Evolutionary conservation across 1,139 yeast genomes (phyloP).

Genomic region (Candida sanyaensis): DNA sequence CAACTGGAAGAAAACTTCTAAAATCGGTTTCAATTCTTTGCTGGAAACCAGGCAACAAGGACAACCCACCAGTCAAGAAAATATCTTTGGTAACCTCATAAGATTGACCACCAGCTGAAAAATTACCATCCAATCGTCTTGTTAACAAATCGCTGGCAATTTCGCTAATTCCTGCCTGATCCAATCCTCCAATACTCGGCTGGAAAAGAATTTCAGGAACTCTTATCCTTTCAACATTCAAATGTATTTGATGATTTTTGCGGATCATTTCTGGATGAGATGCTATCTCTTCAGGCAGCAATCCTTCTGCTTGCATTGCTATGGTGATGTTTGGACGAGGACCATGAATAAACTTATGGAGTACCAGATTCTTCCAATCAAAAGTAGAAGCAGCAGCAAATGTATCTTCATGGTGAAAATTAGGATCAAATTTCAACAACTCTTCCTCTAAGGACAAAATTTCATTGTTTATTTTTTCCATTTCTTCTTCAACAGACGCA

Average conservation of each 20-base stretch:
- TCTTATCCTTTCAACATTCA: conserved; percentile 87
- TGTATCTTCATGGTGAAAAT: conserved; percentile 83
- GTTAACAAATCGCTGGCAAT: conserved; percentile 66
- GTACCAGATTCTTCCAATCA: conserved; percentile 80
- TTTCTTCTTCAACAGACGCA: conserved; percentile 69
- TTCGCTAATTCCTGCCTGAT: conserved; percentile 90
- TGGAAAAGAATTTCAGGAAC: conserved; percentile 92
- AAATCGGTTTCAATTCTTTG: conserved; percentile 69
- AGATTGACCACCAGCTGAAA: conserved; percentile 55
- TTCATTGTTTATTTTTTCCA: conserved; percentile 66
- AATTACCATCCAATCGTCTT: conserved; percentile 57
- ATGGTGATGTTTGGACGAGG: conserved; percentile 63
- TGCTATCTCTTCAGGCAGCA: conserved; percentile 45
- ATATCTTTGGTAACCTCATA: conserved; percentile 59
- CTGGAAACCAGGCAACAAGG: conserved; percentile 64
- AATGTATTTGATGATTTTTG: conserved; percentile 75
- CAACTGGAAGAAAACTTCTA: conserved; percentile 68
- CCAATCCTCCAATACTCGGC: conserved; percentile 94
- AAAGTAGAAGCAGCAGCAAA: conserved; percentile 68
- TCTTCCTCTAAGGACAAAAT: conserved; percentile 70
- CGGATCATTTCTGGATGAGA: conserved; percentile 46
- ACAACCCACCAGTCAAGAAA: conserved; percentile 85
- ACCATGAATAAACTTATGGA: conserved; percentile 88
- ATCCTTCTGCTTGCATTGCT: conserved; percentile 46
- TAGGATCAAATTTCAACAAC: conserved; percentile 78